Evolutionary conservation across 345 rosid genomes (phyloP).

Genomic region (Salix udensis): DNA sequence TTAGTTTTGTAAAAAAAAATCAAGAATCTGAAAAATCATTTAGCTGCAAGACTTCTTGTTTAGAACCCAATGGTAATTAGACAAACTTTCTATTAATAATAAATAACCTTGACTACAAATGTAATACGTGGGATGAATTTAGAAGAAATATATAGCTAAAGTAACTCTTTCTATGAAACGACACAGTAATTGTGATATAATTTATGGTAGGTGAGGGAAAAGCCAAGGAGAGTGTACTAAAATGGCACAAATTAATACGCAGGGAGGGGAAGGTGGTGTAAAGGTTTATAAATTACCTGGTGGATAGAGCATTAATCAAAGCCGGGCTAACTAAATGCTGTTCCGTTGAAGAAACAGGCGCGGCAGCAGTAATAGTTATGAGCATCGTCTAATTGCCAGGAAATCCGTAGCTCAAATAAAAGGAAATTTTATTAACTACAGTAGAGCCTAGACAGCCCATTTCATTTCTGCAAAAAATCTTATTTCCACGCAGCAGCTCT

Average conservation of each 20-base stretch:
- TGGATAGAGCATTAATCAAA: background rate
- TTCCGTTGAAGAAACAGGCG: background rate
- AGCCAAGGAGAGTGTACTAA: background rate
- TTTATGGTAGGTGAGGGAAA: no score
- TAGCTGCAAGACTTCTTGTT: fast-evolving
- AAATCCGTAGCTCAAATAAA: background rate
- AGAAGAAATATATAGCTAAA: no score
- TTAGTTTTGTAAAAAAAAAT: no score
- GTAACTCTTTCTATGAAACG: no score
- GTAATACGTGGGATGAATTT: no score
- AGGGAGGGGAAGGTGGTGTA: background rate
- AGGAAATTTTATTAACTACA: background rate
- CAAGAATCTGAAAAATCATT: no score
- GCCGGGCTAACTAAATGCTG: background rate
- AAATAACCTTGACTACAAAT: no score
- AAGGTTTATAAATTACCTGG: background rate
- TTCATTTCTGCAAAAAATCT: background rate
- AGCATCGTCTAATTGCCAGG: background rate
- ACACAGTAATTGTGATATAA: no score
- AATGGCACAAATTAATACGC: background rate
- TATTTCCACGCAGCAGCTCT: background rate
- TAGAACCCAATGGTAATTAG: no score
- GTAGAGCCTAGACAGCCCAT: background rate
- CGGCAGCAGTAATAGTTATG: background rate
- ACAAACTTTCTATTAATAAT: no score